Evolutionary conservation across 495 filamentous ascomycete genomes (phyloP).

Genomic region (Emericellopsis terricola): DNA sequence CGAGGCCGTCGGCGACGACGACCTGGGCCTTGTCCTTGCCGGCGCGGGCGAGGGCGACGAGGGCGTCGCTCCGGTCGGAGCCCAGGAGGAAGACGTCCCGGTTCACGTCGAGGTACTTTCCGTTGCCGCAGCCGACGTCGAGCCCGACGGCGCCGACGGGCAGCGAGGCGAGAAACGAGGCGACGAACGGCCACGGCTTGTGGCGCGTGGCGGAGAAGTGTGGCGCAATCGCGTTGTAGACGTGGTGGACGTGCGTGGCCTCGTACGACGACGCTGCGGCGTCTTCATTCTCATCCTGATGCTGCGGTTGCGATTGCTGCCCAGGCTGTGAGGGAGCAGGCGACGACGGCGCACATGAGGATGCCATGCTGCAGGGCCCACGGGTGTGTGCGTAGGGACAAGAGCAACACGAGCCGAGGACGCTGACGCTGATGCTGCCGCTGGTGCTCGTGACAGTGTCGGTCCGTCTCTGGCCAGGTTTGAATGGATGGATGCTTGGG

Average conservation of each 20-base stretch:
- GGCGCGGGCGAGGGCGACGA: constrained; percentile 51
- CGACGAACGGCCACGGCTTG: constrained; percentile 94
- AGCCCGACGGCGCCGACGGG: constrained; percentile 63
- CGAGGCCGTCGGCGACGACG: constrained; percentile 54
- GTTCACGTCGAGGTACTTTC: constrained; percentile 81
- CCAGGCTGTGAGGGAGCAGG: too few species aligned
- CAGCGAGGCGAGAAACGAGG: constrained; percentile 53
- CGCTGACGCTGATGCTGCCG: too few species aligned
- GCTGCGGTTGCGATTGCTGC: not conserved
- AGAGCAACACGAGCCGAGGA: too few species aligned
- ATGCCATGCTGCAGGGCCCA: too few species aligned
- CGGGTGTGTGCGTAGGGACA: too few species aligned
- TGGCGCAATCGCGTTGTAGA: constrained; percentile 85
- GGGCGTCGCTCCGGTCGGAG: constrained; percentile 68
- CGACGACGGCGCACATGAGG: too few species aligned
- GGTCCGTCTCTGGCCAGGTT: too few species aligned
- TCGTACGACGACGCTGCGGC: too few species aligned
- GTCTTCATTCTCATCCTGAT: constrained; percentile 1
- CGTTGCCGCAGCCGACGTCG: constrained; percentile 91
- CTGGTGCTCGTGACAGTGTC: too few species aligned
- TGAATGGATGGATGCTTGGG: too few species aligned
- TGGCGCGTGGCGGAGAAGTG: constrained; percentile 93
- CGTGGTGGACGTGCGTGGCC: constrained; percentile 68
- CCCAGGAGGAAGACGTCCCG: constrained; percentile 63
- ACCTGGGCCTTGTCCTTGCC: constrained; percentile 37